Evolutionary conservation across 202 grass and related monocot species (phyloP).

Genomic region (Elaeis oleifera): DNA sequence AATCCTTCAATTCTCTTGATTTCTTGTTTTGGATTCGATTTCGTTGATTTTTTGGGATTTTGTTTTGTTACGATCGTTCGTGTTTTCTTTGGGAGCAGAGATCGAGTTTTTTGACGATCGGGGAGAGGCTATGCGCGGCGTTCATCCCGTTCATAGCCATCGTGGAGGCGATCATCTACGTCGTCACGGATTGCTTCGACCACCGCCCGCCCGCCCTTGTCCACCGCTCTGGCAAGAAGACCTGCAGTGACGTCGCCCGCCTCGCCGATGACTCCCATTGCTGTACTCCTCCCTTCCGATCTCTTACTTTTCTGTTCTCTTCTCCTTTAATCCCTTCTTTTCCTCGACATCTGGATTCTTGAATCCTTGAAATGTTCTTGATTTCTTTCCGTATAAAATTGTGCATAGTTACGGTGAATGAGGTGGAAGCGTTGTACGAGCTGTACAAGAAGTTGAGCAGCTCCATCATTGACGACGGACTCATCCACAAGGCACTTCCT

Average conservation of each 20-base stretch:
- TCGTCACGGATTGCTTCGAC: slow-evolving; percentile 41
- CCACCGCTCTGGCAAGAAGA: slow-evolving; percentile 1
- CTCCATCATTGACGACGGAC: slow-evolving; percentile 42
- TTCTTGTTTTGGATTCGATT: no score
- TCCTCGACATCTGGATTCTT: slow-evolving; percentile 1
- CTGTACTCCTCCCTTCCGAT: slow-evolving; percentile 24
- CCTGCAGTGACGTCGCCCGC: slow-evolving; percentile 28
- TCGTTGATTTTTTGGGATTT: no score
- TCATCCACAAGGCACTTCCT: slow-evolving; percentile 35
- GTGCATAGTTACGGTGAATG: slow-evolving; percentile 39
- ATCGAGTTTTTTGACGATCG: slow-evolving; percentile 49
- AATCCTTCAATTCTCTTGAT: no score
- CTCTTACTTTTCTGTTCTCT: background rate
- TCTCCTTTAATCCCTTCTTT: background rate
- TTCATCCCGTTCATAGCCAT: slow-evolving; percentile 46
- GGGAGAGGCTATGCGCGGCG: slow-evolving; percentile 45
- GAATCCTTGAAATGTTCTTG: background rate
- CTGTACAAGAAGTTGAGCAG: slow-evolving; percentile 51
- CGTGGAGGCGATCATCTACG: slow-evolving; percentile 44
- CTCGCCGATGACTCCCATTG: slow-evolving; percentile 58
- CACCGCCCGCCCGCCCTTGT: slow-evolving; percentile 16
- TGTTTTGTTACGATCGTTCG: no score
- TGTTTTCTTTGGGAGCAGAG: slow-evolving; percentile 4
- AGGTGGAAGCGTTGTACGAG: slow-evolving; percentile 55
- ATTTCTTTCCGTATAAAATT: no score